Conservation (phyloP, 495 filamentous ascomycete genomes). For the Podospora anserina region DNA sequence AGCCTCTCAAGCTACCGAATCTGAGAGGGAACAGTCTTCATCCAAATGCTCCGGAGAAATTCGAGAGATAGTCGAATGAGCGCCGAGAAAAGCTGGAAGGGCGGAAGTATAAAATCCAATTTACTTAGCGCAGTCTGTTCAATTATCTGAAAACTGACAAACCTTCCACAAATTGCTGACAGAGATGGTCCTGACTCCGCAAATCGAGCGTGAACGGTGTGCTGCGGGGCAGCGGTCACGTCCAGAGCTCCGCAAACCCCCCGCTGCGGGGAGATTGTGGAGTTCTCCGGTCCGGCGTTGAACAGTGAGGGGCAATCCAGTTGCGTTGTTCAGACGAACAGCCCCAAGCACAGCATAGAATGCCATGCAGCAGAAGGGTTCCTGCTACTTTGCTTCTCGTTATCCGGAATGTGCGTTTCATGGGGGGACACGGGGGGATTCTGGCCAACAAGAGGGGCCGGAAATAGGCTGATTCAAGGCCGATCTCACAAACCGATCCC, state of each 20-base stretch:
- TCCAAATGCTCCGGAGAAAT: too few relatives aligned
- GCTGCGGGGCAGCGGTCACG: background rate
- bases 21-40: too few relatives aligned
- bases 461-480: constrained; percentile 4
- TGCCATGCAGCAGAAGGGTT: background rate
- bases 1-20: too few relatives aligned
- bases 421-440: background rate
- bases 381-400: background rate
- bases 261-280: background rate
- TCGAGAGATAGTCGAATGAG: too few relatives aligned
- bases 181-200: background rate
- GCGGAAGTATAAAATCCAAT: too few relatives aligned
- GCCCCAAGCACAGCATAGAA: background rate
- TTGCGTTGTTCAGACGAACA: background rate
- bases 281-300: background rate
- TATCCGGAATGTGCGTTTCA: background rate
- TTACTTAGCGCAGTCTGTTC: too few relatives aligned
- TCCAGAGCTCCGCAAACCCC: background rate
- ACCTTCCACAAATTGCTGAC: background rate
- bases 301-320: background rate
- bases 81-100: too few relatives aligned
- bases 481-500: background rate
- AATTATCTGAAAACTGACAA: background rate
- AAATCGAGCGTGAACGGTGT: background rate
- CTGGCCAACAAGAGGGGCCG: background rate